Evolutionary conservation across 2,329 filamentous ascomycete genomes (phyloP).

Genomic region (Trichoderma afroharzianum): DNA sequence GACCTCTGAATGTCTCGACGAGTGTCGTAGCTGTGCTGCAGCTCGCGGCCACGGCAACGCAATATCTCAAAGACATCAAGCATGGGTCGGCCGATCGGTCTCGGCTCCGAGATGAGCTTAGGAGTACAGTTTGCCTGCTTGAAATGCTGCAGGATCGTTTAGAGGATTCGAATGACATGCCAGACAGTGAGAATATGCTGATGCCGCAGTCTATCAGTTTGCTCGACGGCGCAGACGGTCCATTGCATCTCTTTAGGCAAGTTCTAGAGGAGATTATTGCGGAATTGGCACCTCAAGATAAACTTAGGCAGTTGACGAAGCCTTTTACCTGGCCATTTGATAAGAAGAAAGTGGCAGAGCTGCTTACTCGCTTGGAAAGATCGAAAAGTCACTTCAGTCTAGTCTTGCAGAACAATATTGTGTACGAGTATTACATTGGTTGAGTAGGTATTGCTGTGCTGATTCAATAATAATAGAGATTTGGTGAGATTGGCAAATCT

Average conservation of each 20-base stretch:
- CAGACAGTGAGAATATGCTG: neutral
- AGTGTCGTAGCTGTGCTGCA: conserved; percentile 9
- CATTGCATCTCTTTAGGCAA: neutral
- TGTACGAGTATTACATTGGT: neutral
- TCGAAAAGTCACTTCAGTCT: neutral
- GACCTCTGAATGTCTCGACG: neutral
- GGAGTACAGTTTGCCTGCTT: conserved; percentile 2
- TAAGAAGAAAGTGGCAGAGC: neutral
- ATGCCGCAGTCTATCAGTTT: neutral
- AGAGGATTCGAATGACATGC: neutral
- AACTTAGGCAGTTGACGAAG: neutral
- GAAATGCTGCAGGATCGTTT: conserved; percentile 17
- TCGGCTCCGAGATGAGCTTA: conserved; percentile 11
- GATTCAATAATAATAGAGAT: neutral
- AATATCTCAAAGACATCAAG: conserved; percentile 12
- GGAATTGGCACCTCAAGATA: neutral
- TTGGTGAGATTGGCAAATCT: neutral
- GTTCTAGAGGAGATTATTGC: neutral
- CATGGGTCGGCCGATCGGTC: conserved; percentile 13
- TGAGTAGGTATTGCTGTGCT: neutral
- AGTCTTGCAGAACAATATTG: neutral
- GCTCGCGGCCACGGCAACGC: neutral
- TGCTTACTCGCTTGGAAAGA: neutral
- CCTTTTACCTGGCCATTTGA: neutral
- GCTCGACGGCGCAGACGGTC: neutral